Base-by-base conservation (phyloP, 805 yeast species). In the Starmerella riodocensis region DNA sequence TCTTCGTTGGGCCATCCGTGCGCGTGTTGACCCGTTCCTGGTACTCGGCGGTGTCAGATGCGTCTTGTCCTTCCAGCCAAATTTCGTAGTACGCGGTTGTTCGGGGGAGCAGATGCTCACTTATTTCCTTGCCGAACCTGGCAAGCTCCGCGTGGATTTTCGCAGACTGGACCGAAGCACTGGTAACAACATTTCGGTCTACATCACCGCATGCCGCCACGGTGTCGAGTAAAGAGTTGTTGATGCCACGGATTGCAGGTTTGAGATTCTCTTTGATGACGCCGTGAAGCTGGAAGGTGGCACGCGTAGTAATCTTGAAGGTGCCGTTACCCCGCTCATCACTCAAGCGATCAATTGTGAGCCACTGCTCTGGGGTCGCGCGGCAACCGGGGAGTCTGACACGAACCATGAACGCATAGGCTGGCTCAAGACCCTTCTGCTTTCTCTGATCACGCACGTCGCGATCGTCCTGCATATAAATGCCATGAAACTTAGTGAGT, bases 181-280 rank as follows among this genome's bases (percentile, higher is more conserved):
- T 73, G 39, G 81, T 71, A 77, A 86, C 88, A 32, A 88, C 95
- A 57, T 88, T 88, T 72, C 97, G 79, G 65, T 83, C 82, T 32
- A 88, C 97, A 66, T 88, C 97, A 68, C 97, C 97, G 69, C 96
- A 88, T 1, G 97, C 97, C 44, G 94, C 97, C 43, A 88, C 71
- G 7, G 96, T 86, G 58, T 91, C 97, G 78, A 88, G 71, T 53
- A 88, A 70, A 6, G 77, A 79, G 14, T 93, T 66, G 59, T 88
- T 88, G 77, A 88, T 85, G 28, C 88, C 94, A 65, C 93, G 78
- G 50, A 88, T 84, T 1, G 94, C 77, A 8, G 91, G 82, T 61
- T 83, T 85, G 61, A 88, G 68, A 55, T 88, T 72, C 60, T 78
- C 84, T 64, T 88, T 88, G 42, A 88, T 81, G 43, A 88, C 74